These are phyloP conservation scores for Fomitopsis palustris DNA, from an alignment of 1,284 basidiomycete species.

Conservation along the genomic window DNA sequence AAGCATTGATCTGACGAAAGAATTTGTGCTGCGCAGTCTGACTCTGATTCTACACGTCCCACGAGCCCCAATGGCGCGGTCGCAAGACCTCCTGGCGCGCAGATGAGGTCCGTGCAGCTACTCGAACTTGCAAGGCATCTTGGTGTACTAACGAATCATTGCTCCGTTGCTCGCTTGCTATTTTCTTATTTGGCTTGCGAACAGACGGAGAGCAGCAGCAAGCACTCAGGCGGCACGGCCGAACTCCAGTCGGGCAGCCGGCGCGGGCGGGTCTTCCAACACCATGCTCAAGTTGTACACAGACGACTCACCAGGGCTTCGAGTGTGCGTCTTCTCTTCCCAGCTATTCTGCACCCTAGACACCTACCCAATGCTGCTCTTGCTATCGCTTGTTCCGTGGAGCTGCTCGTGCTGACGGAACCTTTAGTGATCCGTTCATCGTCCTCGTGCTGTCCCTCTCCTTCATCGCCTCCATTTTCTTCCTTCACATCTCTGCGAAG, in stretches of 20 bases:
- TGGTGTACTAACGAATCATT: not conserved
- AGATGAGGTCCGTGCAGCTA: slow-evolving; percentile 60
- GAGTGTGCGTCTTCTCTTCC: slow-evolving; percentile 71
- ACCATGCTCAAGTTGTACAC: slow-evolving; percentile 99
- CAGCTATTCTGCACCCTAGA: not conserved
- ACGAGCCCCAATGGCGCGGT: slow-evolving; percentile 35
- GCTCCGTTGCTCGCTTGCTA: not conserved
- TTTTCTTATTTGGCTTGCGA: not conserved
- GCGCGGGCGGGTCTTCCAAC: slow-evolving; percentile 93
- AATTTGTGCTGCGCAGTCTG: slow-evolving; percentile 23
- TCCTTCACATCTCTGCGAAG: slow-evolving; percentile 97
- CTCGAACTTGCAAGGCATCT: not conserved
- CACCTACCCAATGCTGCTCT: not conserved
- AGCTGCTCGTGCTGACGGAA: not conserved
- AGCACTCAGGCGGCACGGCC: slow-evolving; percentile 66
- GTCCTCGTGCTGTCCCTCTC: slow-evolving; percentile 95
- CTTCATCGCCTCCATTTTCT: slow-evolving; percentile 98
- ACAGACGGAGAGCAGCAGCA: slow-evolving; percentile 77
- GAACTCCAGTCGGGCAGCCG: slow-evolving; percentile 88
- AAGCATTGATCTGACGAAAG: not conserved
- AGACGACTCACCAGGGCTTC: slow-evolving; percentile 92
- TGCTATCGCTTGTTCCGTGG: not conserved
- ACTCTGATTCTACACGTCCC: slow-evolving; percentile 31
- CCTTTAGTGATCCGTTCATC: slow-evolving; percentile 89
- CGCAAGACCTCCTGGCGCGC: slow-evolving; percentile 71